Evolutionary conservation across 768 basidiomycete species (phyloP), one percentile per base, ranked within the genome.

Genomic region (Leccinum variicolor): DNA sequence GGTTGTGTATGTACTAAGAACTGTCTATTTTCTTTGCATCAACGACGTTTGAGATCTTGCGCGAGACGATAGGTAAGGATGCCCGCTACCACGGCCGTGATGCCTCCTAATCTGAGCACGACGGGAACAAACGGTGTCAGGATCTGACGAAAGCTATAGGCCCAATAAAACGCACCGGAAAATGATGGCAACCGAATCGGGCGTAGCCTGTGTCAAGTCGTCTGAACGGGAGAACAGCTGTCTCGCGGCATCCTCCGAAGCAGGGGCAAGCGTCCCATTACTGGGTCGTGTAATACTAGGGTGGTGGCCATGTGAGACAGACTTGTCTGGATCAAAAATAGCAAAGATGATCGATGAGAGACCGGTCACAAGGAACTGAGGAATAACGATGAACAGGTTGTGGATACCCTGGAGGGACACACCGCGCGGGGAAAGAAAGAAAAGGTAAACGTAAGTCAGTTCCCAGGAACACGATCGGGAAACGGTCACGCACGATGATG

Each of bases 311-410:
- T 77, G 77, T 1, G 77, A 58, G 26, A 71, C 75, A 6, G 78
- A 75, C 54, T 79, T 83, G 25, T 74, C 67, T 1, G 89, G 87
- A 58, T 96, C 94, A 59, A 94, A 79, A 5, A 97, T 73, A 15
- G 90, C 90, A 66, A 98, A 97, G 48, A 98, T 81, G 59, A 95
- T 75, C 10, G 94, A 84, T 1, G 93, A 86, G 5, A 98, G 71
- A 23, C 86, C 93, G 0, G 92, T 95, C 31, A 95, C 89, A 41
- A 98, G 79, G 73, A 98, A 95, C 67, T 98, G 96, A 0, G 96
- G 96, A 7, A 97, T 75, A 57, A 98, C 96, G 60, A 98, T 78
- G 72, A 90, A 96, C 57, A 97, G 83, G 66, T 97, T 98, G 73
- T 98, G 94, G 53, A 98, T 96, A 41, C 96, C 94, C 92, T 94